Evolutionary conservation across 345 rosid species (phyloP), one percentile per base, ranked within the genome.

Genomic region (Abelmoschus esculentus): DNA sequence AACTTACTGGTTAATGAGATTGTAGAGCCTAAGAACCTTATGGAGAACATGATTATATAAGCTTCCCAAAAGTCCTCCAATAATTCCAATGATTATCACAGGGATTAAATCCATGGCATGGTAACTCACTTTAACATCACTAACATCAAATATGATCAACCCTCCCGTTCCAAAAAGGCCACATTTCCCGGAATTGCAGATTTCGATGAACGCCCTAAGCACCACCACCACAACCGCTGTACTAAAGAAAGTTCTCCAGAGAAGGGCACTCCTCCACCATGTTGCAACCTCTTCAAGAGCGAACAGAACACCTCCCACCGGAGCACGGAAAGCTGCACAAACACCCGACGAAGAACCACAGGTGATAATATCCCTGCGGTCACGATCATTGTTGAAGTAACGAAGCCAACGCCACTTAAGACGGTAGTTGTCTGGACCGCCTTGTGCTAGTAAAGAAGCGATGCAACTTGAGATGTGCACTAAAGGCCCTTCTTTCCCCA

Each of bases 101-200:
- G 96, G 92, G 69, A 93, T 72, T 17, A 86, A 67, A 76, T 93
- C 98, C 81, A 82, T 71, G 17, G 68, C 67, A 70, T 80, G 89
- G 76, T 93, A 93, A 15, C 61, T 85, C 53, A 86, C 86, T n/a
- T 66, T 65, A 0, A 89, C 97, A 50, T 85, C 62, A 67, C 97
- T 89, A 58, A 93, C 96, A 73, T 93, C 97, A 40, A 90, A 93
- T 87, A 93, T 90, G 78, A 93, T 84, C 70, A 93, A 85, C 61
- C 98, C 98, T 65, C 98, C 98, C n/a, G 62, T 67, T 7, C 98
- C 98, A 64, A 93, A 93, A n/a, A 90, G 86, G 6, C 98, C 97
- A 73, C 98, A 93, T 40, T 82, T 82, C 17, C 93, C 96, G 11
- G 89, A 75, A n/a, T 77, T 85, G 80, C 98, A 93, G 44, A 86